Evolutionary conservation across 345 rosid species (phyloP), one percentile per base, ranked within the genome.

Genomic region (Boechera divaricarpa): DNA sequence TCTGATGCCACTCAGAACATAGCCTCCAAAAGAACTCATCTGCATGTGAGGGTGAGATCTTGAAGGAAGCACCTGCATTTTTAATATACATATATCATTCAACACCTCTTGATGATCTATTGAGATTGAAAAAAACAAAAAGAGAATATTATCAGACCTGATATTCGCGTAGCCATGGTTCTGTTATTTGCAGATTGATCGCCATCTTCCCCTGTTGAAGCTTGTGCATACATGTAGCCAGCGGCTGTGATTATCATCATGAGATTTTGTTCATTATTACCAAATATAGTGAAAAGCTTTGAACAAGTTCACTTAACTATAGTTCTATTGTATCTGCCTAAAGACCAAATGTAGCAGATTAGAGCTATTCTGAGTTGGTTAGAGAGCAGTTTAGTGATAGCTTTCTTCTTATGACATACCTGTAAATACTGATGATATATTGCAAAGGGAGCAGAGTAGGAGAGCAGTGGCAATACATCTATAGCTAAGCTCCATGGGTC

Each of bases 31-130:
- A 32, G 92, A 86, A 72, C 87, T 90, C 97, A 94, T 92, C 77
- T 89, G 97, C 98, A 92, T 89, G 78, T 81, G 86, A 28, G 97
- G 98, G 76, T 94, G 98, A 53, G 97, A 88, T 84, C 98, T 92
- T 5, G 89, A 92, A 4, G 95, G 97, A 77, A 92, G 95, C 65
- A 94, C 97, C 97, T 91, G 79, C 47, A 62, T 48, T 69, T 31
- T 28, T 2, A 58, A 58, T 67, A 58, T 54, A 0, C 62, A 57
- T 15, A 31, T 57, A 31, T 31, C 0, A 57, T 0, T n/a, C 5
- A 64, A 44, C 35, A 42, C 44, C 24, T 16, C 35, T 31, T 0
- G 5, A 52, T 39, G 33, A 53, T 31, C 41, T 59, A 35, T 44
- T 3, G 7, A 1, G n/a, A 29, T 31, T 1, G 5, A 24, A 5